phyloP scores from a whole-genome alignment of 23 red algal species.

The Gracilaria gracilis region DNA sequence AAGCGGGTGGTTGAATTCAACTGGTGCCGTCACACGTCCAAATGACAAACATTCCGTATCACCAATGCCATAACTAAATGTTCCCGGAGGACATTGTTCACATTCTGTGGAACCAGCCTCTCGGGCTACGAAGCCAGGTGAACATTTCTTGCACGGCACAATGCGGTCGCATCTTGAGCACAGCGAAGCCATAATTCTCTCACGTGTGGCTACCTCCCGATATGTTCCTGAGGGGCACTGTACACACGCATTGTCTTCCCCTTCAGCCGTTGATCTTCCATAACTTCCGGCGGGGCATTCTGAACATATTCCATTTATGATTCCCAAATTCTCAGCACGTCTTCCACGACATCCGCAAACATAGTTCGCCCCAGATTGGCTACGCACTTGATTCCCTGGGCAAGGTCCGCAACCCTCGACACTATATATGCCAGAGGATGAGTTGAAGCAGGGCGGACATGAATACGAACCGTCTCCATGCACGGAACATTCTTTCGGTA shows the following conservation, averaged over 20 bases:
- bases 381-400: constrained; percentile 1
- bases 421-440: neutral
- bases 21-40: neutral
- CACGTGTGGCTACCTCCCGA: neutral
- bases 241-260: neutral
- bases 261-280: neutral
- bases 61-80: constrained; percentile 16
- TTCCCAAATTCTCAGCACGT: constrained; percentile 4
- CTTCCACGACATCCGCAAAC: neutral
- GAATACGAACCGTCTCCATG: neutral
- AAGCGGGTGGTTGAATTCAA: neutral
- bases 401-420: neutral
- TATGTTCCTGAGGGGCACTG: constrained; percentile 20
- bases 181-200: neutral
- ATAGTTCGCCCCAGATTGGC: neutral
- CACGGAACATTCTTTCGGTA: neutral
- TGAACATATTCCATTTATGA: constrained; percentile 14
- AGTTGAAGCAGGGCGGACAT: neutral
- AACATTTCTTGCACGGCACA: neutral
- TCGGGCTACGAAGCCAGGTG: neutral
- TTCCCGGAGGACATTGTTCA: constrained; percentile 16
- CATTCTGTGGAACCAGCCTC: constrained; percentile 4
- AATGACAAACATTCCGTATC: constrained; percentile 33
- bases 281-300: constrained; percentile 14
- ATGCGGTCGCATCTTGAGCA: neutral